These are phyloP conservation scores for Coemansia interrupta DNA, from an alignment of 192 early-diverging fungal genomes.

Conservation along the genomic window DNA sequence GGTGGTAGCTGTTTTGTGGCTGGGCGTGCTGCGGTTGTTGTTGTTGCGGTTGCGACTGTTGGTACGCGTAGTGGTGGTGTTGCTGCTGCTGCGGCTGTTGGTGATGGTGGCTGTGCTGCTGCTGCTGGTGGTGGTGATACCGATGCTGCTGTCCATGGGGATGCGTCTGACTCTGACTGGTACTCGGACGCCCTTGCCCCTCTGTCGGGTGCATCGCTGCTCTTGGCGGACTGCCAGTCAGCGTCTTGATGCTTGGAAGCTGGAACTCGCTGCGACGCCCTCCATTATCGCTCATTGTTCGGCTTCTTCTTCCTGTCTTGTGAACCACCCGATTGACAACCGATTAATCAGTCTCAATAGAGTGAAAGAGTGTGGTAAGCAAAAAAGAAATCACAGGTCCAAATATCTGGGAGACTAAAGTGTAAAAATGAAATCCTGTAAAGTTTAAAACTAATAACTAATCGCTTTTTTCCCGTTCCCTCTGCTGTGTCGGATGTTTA, in stretches of 20 bases:
- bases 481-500: constrained; percentile 2
- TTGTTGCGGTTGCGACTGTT: constrained; percentile 4
- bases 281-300: constrained; percentile 29
- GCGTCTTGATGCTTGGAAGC: constrained; percentile 38
- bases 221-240: constrained; percentile 22
- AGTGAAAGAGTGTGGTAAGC: background rate
- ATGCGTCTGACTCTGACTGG: background rate
- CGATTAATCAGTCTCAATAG: too few relatives aligned
- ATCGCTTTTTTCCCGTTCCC: background rate
- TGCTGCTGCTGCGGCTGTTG: constrained; percentile 6
- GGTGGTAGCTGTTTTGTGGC: too few relatives aligned
- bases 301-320: background rate
- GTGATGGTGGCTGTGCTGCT: background rate
- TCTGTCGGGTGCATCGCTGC: constrained; percentile 1
- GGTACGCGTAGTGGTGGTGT: constrained; percentile 5
- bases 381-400: background rate
- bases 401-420: background rate
- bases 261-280: constrained; percentile 22
- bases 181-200: constrained; percentile 6
- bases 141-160: constrained; percentile 5
- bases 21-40: constrained; percentile 4
- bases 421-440: background rate
- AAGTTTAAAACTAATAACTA: background rate
- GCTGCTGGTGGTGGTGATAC: constrained; percentile 8
- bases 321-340: too few relatives aligned